Conservation (phyloP, 306 rosid species). For the Crotalaria pallida region DNA sequence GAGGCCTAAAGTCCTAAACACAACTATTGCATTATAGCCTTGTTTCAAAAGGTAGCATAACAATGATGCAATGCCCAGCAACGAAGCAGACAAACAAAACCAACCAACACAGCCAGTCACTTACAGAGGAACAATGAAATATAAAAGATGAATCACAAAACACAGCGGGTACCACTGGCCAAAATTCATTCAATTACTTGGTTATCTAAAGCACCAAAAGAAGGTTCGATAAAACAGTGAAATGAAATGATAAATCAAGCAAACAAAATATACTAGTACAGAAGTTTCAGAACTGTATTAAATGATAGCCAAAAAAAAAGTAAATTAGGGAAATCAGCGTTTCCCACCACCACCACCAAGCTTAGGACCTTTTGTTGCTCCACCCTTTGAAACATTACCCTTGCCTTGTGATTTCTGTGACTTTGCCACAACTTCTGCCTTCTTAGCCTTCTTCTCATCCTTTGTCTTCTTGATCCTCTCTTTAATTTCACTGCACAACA, state of each 20-base stretch:
- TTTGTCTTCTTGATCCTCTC: slow-evolving; percentile 85
- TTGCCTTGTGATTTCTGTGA: slow-evolving; percentile 53
- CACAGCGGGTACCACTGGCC: not conserved
- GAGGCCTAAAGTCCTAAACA: too few species aligned
- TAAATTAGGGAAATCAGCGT: slow-evolving; percentile 41
- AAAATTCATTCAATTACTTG: not conserved
- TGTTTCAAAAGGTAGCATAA: not conserved
- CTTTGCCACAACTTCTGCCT: slow-evolving; percentile 68
- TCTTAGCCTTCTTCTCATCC: slow-evolving; percentile 89
- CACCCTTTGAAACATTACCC: slow-evolving; percentile 53
- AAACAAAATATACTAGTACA: slow-evolving; percentile 24
- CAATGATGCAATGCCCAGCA: not conserved
- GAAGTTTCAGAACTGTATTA: slow-evolving; percentile 19
- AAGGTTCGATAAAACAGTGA: not conserved
- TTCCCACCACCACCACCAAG: slow-evolving; percentile 89
- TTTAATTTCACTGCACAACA: slow-evolving; percentile 61
- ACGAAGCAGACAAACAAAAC: not conserved
- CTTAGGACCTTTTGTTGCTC: slow-evolving; percentile 71
- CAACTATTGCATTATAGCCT: not conserved
- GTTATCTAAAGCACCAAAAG: slow-evolving; percentile 13
- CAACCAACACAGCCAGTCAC: not conserved
- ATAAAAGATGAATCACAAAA: not conserved
- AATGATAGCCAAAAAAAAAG: slow-evolving; percentile 8
- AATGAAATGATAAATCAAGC: slow-evolving; percentile 6
- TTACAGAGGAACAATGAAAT: not conserved